These are phyloP conservation scores for Cercospora zeae-maydis DNA, from an alignment of 2,329 filamentous ascomycete species.

Conservation along the genomic window DNA sequence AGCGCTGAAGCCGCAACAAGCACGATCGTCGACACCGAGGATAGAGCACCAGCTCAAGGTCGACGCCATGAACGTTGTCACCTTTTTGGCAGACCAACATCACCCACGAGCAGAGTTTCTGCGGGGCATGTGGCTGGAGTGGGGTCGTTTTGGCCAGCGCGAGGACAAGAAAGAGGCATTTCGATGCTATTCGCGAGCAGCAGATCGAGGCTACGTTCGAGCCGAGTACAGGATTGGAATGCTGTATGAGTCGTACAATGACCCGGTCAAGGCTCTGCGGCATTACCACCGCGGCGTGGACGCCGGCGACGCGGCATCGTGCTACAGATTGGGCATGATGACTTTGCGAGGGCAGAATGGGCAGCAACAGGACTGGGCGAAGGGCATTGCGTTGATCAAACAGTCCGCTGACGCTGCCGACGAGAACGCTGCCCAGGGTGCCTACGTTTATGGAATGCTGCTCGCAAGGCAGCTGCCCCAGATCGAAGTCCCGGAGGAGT, in stretches of 20 bases:
- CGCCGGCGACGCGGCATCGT: constrained; percentile 80
- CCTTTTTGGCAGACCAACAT: constrained; percentile 82
- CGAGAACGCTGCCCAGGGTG: constrained; percentile 93
- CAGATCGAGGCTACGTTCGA: constrained; percentile 77
- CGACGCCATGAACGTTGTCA: constrained; percentile 88
- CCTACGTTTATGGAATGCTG: constrained; percentile 87
- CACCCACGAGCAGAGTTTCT: constrained; percentile 95
- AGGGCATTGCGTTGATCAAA: constrained; percentile 77
- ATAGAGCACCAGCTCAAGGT: constrained; percentile 82
- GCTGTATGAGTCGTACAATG: constrained; percentile 94
- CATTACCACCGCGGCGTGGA: constrained; percentile 83
- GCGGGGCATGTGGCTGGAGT: constrained; percentile 94
- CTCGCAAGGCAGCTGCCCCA: constrained; percentile 88
- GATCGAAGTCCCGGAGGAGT: constrained; percentile 70
- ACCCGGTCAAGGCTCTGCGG: constrained; percentile 82
- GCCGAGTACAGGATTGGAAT: constrained; percentile 97
- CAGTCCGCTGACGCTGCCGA: constrained; percentile 82
- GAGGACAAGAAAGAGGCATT: constrained; percentile 95
- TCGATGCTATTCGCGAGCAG: constrained; percentile 77
- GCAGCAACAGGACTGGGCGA: constrained; percentile 73
- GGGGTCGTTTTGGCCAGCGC: constrained; percentile 88
- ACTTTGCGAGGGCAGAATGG: constrained; percentile 90
- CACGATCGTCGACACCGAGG: constrained; percentile 72
- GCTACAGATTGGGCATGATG: constrained; percentile 93
- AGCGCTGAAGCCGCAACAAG: constrained; percentile 39